Conservation (phyloP, 495 filamentous ascomycete genomes). For the Penicillium tannophilum region DNA sequence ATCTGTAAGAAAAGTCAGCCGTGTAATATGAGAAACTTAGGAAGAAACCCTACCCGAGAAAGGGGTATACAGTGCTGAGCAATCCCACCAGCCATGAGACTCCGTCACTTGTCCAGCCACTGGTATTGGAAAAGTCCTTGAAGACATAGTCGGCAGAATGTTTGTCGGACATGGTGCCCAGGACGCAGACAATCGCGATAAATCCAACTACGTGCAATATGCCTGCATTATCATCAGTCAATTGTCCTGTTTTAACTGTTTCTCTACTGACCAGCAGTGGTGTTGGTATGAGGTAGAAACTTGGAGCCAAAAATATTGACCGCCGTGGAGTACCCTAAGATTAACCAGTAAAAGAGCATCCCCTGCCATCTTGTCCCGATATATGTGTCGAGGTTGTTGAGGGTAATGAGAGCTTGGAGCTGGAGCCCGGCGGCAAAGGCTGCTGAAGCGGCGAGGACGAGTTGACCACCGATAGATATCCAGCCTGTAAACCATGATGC, state of each 20-base stretch:
- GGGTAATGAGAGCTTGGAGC: conserved; percentile 27
- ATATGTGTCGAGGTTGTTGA: conserved; percentile 28
- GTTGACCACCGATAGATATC: conserved; percentile 34
- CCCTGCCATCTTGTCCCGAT: conserved; percentile 24
- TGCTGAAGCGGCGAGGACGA: conserved; percentile 34
- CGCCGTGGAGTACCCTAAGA: conserved; percentile 21
- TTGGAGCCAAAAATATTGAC: conserved; percentile 28
- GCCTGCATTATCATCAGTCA: conserved; percentile 8
- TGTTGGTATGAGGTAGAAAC: conserved; percentile 28
- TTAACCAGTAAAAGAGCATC: conserved; percentile 29
- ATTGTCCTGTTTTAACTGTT: no score
- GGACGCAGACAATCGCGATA: conserved; percentile 18
- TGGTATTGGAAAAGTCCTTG: conserved; percentile 24
- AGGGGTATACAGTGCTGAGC: conserved; percentile 27
- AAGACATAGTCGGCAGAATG: conserved; percentile 25
- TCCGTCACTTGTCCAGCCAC: conserved; percentile 27
- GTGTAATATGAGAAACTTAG: not conserved
- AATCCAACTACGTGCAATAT: conserved; percentile 25
- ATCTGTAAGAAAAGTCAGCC: conserved; percentile 12
- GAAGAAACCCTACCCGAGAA: conserved; percentile 17
- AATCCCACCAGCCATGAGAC: conserved; percentile 30
- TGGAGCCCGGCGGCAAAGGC: conserved; percentile 29
- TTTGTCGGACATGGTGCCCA: conserved; percentile 25
- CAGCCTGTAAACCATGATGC: conserved; percentile 31
- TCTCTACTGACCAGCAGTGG: conserved; percentile 18